Conservation (phyloP, 163 green algal genomes). For the Chlorella variabilis region DNA sequence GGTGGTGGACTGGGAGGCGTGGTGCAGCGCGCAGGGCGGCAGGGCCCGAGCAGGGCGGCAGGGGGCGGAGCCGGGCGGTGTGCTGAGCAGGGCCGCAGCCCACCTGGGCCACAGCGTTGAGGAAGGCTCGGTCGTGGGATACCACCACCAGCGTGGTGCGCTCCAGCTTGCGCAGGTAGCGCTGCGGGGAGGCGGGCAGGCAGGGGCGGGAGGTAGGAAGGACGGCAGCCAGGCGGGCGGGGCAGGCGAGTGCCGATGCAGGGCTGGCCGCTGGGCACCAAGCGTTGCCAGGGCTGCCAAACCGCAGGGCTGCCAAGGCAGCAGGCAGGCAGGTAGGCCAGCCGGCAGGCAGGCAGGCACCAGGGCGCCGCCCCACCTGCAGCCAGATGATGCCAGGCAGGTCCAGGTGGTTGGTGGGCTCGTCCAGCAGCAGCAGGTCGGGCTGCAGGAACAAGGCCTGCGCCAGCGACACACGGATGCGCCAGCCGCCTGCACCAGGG, state of each 20-base stretch:
- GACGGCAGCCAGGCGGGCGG: no score
- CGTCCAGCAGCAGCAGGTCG: conserved; percentile 75
- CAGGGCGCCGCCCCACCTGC: not conserved
- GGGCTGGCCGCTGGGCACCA: no score
- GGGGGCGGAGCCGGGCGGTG: no score
- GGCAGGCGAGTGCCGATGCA: no score
- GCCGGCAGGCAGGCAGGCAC: not conserved
- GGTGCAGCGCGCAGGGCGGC: no score
- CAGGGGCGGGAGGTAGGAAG: not conserved
- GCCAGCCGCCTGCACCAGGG: conserved; percentile 68
- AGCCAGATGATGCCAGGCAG: conserved; percentile 47
- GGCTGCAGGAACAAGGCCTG: conserved; percentile 73
- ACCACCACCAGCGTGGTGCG: conserved; percentile 88
- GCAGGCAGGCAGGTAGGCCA: conserved; percentile 56
- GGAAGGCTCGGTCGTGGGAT: conserved; percentile 96
- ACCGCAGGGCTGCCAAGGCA: no score
- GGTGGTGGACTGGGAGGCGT: no score
- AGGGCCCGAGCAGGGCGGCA: no score
- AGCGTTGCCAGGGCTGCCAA: no score
- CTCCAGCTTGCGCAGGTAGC: conserved; percentile 49
- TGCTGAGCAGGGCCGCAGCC: no score
- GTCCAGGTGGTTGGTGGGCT: conserved; percentile 80
- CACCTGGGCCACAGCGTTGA: conserved; percentile 84
- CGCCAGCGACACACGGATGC: conserved; percentile 80
- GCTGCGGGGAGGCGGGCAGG: conserved; percentile 30